Evolutionary conservation across 257 asterid species (phyloP).

Genomic region (Pogostemon cablin): DNA sequence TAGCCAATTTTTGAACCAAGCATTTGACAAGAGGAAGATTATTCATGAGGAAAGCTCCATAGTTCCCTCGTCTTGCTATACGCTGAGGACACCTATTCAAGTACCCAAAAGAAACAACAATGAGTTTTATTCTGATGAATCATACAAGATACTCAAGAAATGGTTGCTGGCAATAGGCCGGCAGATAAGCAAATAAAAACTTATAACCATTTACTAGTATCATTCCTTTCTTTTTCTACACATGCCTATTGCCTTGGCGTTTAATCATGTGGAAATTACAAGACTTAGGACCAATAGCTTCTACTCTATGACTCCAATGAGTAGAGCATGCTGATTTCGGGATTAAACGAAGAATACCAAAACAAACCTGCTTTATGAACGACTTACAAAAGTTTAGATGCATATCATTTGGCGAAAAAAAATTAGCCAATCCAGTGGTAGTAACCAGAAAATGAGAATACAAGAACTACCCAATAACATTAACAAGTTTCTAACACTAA

Average conservation of each 20-base stretch:
- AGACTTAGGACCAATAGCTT: not conserved
- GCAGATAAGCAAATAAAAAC: constrained; percentile 19
- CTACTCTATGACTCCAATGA: not conserved
- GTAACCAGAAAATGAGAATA: not conserved
- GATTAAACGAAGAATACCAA: not conserved
- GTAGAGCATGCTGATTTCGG: not conserved
- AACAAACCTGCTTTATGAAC: not conserved
- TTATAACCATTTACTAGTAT: not conserved
- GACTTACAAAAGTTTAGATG: not conserved
- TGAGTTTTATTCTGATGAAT: constrained; percentile 14
- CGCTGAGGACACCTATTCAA: constrained; percentile 88
- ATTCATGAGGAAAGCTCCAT: constrained; percentile 98
- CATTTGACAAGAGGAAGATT: constrained; percentile 86
- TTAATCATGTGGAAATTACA: not conserved
- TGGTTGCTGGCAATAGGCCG: constrained; percentile 5
- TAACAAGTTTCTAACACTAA: not conserved
- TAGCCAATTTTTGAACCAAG: constrained; percentile 74
- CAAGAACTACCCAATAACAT: not conserved
- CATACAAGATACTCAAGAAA: not conserved
- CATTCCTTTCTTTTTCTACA: not conserved
- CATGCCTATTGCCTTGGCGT: not conserved
- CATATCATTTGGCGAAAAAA: not conserved
- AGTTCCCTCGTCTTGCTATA: constrained; percentile 85
- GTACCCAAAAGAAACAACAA: not conserved
- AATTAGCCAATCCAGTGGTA: not conserved